Percentiles rank a stretch among this genome's conserved stretches.
phyloP scores from a whole-genome alignment of 1,284 basidiomycete genomes.

The Sporisorium scitamineum region DNA sequence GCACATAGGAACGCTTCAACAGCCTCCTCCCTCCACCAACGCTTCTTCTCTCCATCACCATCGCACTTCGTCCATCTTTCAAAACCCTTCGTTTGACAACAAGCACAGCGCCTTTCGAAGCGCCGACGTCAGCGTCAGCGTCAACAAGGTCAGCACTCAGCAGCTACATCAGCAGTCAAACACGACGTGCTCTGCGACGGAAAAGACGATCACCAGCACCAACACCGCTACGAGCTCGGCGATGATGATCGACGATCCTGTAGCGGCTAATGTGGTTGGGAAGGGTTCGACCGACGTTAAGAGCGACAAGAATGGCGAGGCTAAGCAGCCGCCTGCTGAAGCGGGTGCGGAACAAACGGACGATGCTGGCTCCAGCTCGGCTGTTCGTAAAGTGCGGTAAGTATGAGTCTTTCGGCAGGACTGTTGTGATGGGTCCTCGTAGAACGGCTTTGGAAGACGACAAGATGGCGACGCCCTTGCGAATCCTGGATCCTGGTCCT shows the following conservation, averaged over 20 bases:
- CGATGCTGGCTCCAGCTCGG: constrained; percentile 11
- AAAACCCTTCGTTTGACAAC: constrained; percentile 26
- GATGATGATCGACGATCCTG: constrained; percentile 25
- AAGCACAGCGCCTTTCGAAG: constrained; percentile 14
- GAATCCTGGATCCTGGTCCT: neutral
- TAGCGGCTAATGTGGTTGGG: neutral
- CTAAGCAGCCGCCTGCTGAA: neutral
- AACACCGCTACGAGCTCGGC: constrained; percentile 24
- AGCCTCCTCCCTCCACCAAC: constrained; percentile 24
- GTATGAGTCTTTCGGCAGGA: neutral
- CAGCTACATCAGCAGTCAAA: neutral
- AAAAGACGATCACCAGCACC: constrained; percentile 16
- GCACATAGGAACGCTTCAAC: constrained; percentile 22
- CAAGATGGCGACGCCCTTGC: constrained; percentile 7
- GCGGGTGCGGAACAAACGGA: neutral
- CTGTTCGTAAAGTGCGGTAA: constrained; percentile 42
- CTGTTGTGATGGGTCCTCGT: neutral
- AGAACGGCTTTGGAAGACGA: neutral
- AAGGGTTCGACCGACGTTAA: constrained; percentile 2
- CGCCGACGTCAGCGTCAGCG: constrained; percentile 9
- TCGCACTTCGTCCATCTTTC: constrained; percentile 8
- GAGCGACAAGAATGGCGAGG: neutral
- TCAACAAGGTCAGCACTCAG: constrained; percentile 1
- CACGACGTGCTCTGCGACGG: neutral
- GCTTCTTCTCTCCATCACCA: constrained; percentile 6